Evolutionary conservation across 2,329 filamentous ascomycete genomes (phyloP).

Genomic region (Scedosporium dehoogii): DNA sequence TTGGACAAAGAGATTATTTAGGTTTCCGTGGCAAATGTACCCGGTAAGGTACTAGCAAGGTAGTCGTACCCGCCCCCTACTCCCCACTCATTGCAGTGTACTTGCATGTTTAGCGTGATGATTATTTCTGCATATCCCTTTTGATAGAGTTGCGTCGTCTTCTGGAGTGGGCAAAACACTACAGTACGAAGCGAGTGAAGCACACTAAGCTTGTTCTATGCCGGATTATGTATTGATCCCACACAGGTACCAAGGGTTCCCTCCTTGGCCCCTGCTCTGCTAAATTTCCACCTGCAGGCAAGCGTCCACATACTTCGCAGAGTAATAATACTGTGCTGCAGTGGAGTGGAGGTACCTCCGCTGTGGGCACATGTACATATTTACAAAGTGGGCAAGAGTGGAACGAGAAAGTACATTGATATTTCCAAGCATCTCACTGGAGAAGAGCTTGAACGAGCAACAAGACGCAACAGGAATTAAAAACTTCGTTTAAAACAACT

Average conservation of each 20-base stretch:
- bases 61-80: neutral
- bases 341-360: neutral
- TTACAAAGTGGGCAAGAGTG: neutral
- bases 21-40: neutral
- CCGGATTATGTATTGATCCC: neutral
- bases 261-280: neutral
- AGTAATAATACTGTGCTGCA: neutral
- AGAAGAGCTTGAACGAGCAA: too few species aligned
- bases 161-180: neutral
- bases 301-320: neutral
- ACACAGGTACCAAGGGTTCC: neutral
- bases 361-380: too few species aligned
- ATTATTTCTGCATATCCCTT: neutral
- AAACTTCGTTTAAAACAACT: too few species aligned
- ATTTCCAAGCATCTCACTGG: too few species aligned
- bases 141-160: neutral
- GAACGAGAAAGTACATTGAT: too few species aligned
- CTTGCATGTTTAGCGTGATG: neutral
- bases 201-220: neutral
- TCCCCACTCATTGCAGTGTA: neutral
- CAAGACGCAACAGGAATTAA: too few species aligned
- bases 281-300: constrained; percentile 1
- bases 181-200: neutral
- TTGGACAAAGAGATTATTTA: neutral
- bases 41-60: neutral